Evolutionary conservation across 192 early-diverging fungal species (phyloP), one percentile per base, ranked within the genome.

Genomic region (Radiomyces spectabilis): DNA sequence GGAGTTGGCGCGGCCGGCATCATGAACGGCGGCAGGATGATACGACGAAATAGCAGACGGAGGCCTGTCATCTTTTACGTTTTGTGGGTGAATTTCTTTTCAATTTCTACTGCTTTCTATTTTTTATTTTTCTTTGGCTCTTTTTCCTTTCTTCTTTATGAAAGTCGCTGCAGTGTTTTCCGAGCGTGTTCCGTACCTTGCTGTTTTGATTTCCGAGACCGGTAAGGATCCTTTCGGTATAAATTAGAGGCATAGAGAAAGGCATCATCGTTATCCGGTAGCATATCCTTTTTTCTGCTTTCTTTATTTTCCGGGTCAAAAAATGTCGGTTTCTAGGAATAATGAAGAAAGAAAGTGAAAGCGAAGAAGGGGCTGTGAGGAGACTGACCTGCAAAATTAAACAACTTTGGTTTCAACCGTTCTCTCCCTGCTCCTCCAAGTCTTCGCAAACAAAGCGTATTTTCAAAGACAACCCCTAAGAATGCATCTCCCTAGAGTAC

Each of bases 1-100:
- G 19, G 59, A 61, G 25, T 61, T 51, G 5, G 41, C 24, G 25
- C 49, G 41, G 5, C 41, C 25, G 16, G 41, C 37, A 3, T 45
- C 25, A 40, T n/a, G 34, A 13, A n/a, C 3, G 10, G 12, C 6
- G 3, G 40, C 15, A 16, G 5, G 50, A 22, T 39, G 27, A 27
- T 38, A 16, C 22, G 34, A 52, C 9, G 18, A 24, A 12, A 22
- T 39, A 24, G 2, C 29, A 38, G 8, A 15, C 34, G 24, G 27
- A 39, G 15, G 7, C 13, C 13, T 0, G 1, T 18, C 13, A 31
- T 2, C 32, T 8, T 5, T 0, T 48, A 30, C 21, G 21, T 12
- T 1, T 32, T 32, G 33, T 1, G 26, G 0, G 30, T n/a, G 18
- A 39, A 0, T 32, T 10, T 21, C 13, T n/a, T n/a, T n/a, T n/a